Evolutionary conservation across 495 filamentous ascomycete genomes (phyloP), one percentile per base, ranked within the genome.

Genomic region (Tuber borchii): DNA sequence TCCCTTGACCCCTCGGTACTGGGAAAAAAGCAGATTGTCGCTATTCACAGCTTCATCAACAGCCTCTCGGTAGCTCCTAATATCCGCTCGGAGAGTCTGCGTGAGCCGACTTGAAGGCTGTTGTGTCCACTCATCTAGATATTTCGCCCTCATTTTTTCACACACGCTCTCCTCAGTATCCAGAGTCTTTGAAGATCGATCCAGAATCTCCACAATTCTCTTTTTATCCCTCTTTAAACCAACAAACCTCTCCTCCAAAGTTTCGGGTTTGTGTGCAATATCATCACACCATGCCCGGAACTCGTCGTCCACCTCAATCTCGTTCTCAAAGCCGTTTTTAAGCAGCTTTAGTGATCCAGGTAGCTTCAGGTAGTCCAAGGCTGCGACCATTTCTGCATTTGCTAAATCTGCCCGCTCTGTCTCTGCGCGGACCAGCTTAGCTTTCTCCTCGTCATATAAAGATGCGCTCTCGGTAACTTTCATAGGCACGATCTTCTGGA

Each of bases 71-170:
- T 98, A 97, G 80, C 91, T 93, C 71, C 90, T 87, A 72, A 97
- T 90, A 83, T 99, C 96, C 70, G 89, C 90, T 72, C 94, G 88
- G 44, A 99, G 87, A 0, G 94, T 98, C 3, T 90, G 89, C 7
- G 94, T 99, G 37, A 99, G 88, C 77, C 93, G 87, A 45, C 91
- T 91, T 82, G 94, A 97, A 37, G 96, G 96, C 80, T 98, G 95
- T 83, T 99, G 95, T 31, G 93, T 97, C 95, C 95, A 99, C 69
- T 97, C 95, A 17, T 86, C 88, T 44, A 95, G 94, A 83, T 97
- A 97, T 84, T 99, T 99, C 3, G 94, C 96, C 71, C 95, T 89
- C 95, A 99, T 99, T 86, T 97, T 97, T 85, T 99, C 95, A 83
- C 95, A 99, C 9, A 98, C 94, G 74, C 92, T 95, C 85, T 97